Base-by-base conservation (phyloP, 2,329 filamentous ascomycete species). In the Cytospora schulzeri region DNA sequence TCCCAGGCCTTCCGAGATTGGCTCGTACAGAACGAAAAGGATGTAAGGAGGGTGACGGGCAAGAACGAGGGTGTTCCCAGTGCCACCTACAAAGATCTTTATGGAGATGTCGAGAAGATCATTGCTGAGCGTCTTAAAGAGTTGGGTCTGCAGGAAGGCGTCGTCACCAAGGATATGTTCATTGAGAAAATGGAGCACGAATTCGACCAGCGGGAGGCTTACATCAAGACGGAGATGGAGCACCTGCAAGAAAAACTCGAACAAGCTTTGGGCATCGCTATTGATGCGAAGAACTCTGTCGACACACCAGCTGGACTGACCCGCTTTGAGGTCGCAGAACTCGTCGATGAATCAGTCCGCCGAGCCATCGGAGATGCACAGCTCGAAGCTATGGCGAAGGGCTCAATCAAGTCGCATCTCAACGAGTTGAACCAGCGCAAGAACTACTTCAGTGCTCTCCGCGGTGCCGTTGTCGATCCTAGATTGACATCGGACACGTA, bases 401-500 rank as follows among this genome's bases (percentile, higher is more conserved):
- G 79, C 61, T 76, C 79, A 59, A 83, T 86, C 59, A 76, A 78
- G 33, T 72, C 74, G 41, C 74, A 81, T 68, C 80, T 78, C 52
- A 70, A 72, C 1, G 73, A 80, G 28, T 76, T 88, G 28, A 76
- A 76, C 62, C 78, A 82, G 60, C 83, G 84, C 62, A 79, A 93
- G 76, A 97, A 97, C 78, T 93, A 88, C 77, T 90, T 97, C 70
- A 83, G 84, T 3, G 71, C 77, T 1, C 86, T 86, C 5, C 77
- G 87, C 22, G 92, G 91, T 6, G 91, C 91, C 1, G 70, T 81
- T 1, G 77, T 95, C 67, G 85, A 93, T 69, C 78, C 79, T 0
- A 69, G 73, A 2, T 76, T 84, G 31, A 90, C 87, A 1, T 93
- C 91, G 0, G 81, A 83, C 0, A 83, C 83, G 0, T 89, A 81